A percentile compares a stretch with the other conserved stretches of the same genome.
Evolutionary conservation across 257 asterid genomes (phyloP).

Genomic region (Nicotiana paniculata): DNA sequence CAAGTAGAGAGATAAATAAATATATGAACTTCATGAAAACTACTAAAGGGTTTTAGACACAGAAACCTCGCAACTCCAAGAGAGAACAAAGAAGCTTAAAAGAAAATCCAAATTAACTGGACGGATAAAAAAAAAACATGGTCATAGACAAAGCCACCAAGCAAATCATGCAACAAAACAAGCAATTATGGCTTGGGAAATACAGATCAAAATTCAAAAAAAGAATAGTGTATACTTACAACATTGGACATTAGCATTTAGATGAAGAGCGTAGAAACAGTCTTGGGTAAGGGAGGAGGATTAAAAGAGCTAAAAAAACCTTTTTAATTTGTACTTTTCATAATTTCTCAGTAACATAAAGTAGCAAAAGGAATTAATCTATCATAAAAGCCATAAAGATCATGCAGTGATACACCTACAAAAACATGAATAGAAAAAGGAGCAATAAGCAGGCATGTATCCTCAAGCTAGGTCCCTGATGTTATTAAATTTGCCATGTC

Average conservation of each 20-base stretch:
- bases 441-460: neutral
- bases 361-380: neutral
- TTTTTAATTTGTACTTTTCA: too few species aligned
- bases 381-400: neutral
- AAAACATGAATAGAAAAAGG: neutral
- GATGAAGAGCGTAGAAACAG: neutral
- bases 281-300: neutral
- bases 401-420: neutral
- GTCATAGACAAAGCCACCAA: neutral
- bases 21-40: conserved; percentile 4
- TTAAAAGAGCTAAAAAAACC: neutral
- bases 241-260: neutral
- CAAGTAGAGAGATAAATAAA: neutral
- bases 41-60: neutral
- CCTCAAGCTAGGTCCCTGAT: neutral
- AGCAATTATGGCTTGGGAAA: neutral
- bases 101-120: neutral
- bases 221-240: neutral
- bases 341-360: neutral
- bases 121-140: neutral
- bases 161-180: neutral
- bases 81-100: neutral
- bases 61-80: neutral
- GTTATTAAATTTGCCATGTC: neutral
- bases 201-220: neutral